Percentiles rank a stretch among this genome's conserved stretches.
These are phyloP conservation scores for Penicillium crystallinum DNA, from an alignment of 495 filamentous ascomycete genomes.

Conservation along the genomic window DNA sequence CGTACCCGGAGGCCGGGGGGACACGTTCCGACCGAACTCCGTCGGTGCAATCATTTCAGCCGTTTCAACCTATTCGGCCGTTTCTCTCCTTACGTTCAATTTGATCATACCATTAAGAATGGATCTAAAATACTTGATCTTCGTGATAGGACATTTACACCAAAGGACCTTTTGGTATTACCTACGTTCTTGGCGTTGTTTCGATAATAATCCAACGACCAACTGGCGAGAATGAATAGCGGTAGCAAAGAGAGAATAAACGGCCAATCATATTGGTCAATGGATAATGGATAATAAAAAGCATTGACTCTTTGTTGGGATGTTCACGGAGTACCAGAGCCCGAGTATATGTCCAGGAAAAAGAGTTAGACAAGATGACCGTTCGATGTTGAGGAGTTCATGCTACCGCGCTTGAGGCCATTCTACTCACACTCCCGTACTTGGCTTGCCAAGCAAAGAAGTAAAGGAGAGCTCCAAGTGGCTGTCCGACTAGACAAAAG, in stretches of 20 bases:
- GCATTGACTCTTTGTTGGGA: background rate
- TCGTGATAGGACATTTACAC: too few species aligned
- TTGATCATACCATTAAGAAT: too few species aligned
- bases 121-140: too few species aligned
- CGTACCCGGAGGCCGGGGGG: background rate
- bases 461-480: slow-evolving; percentile 81
- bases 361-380: background rate
- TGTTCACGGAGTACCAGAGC: background rate
- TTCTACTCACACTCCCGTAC: slow-evolving; percentile 68
- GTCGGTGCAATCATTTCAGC: background rate
- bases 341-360: background rate
- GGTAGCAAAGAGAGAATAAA: background rate
- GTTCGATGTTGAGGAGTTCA: background rate
- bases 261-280: background rate
- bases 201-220: background rate
- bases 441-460: slow-evolving; percentile 99
- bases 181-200: too few species aligned
- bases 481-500: slow-evolving; percentile 92
- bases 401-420: background rate
- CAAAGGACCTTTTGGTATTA: too few species aligned
- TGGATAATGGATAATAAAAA: background rate
- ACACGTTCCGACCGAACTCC: background rate
- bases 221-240: background rate
- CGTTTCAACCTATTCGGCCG: background rate
- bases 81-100: too few species aligned